Evolutionary conservation across 164 flowering plant genomes (phyloP).

Genomic region (Nymphaea colorata): DNA sequence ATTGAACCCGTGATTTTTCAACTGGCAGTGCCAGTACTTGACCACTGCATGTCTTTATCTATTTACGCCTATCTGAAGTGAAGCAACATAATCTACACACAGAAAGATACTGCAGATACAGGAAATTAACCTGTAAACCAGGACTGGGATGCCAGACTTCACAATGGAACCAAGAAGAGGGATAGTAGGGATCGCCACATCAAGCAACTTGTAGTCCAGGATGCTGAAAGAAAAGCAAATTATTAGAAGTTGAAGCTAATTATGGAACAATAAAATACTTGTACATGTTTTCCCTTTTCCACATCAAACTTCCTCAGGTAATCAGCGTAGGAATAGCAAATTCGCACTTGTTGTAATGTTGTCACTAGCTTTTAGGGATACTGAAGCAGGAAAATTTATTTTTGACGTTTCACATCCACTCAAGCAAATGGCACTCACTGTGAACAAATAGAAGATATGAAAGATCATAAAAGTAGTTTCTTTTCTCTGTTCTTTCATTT

Average conservation of each 20-base stretch:
- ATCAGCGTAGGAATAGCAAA: neutral
- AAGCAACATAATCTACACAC: neutral
- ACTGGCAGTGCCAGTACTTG: too few relatives aligned
- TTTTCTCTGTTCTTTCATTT: too few relatives aligned
- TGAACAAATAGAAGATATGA: neutral
- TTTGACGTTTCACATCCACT: neutral
- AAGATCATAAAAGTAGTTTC: neutral
- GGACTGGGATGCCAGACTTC: conserved; percentile 42
- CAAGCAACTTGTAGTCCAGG: conserved; percentile 60
- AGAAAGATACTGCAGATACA: neutral
- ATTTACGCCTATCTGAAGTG: neutral
- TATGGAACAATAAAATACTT: neutral
- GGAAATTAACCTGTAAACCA: conserved; percentile 25
- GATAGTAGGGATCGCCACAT: conserved; percentile 79
- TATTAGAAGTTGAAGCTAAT: neutral
- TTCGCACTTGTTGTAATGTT: neutral
- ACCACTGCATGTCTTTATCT: too few relatives aligned
- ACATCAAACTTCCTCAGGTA: too few relatives aligned
- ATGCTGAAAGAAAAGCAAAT: neutral
- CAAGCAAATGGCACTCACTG: neutral
- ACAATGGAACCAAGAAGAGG: conserved; percentile 44
- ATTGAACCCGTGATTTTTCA: too few relatives aligned
- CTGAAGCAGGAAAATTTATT: neutral
- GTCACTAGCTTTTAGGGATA: neutral
- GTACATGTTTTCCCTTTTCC: too few relatives aligned